Evolutionary conservation across 208 protist species (phyloP), one percentile per base, ranked within the genome.

Genomic region (Crithidia bombi): DNA sequence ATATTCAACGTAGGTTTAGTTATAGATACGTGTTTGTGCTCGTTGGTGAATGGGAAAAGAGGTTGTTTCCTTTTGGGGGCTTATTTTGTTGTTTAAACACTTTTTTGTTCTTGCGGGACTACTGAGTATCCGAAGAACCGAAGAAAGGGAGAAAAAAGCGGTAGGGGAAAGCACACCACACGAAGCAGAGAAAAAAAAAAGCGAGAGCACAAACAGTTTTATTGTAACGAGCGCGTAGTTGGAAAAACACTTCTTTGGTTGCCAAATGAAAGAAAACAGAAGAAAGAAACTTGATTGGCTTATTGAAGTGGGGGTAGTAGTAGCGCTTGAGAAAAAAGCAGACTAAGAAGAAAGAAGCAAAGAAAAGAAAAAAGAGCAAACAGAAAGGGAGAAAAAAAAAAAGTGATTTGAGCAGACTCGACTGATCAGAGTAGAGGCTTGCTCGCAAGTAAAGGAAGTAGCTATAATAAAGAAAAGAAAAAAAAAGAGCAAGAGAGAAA

Each of bases 401-500:
- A 5, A 15, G 36, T 43, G n/a, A 41, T 0, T 9, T 54, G 58
- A 65, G 30, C 23, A 50, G 26, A 38, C 39, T 50, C 21, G 23
- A 33, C 41, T 30, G 17, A 41, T 50, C 36, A 50, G 33, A 50
- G 57, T 25, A 15, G 57, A 38, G 26, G n/a, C 36, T 33, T 63
- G 36, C 57, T 35, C 26, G 15, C 2, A 28, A 5, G 39, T 38
- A 56, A 38, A 15, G 25, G n/a, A 56, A n/a, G 10, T n/a, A 62
- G 25, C 30, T 6, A 26, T 43, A 50, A 46, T 1, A 21, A 12
- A 25, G 9, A 26, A 64, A 64, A 33, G 41, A 25, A 64, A 64
- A 35, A 30, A 33, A 19, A 66, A 52, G 51, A 67, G 62, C 43
- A 65, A 78, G 69, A 71, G 25, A 23, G 19, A 69, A 58, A 52